These are phyloP conservation scores for Zizania palustris DNA, from an alignment of 202 grass and related monocot genomes.

Conservation along the genomic window DNA sequence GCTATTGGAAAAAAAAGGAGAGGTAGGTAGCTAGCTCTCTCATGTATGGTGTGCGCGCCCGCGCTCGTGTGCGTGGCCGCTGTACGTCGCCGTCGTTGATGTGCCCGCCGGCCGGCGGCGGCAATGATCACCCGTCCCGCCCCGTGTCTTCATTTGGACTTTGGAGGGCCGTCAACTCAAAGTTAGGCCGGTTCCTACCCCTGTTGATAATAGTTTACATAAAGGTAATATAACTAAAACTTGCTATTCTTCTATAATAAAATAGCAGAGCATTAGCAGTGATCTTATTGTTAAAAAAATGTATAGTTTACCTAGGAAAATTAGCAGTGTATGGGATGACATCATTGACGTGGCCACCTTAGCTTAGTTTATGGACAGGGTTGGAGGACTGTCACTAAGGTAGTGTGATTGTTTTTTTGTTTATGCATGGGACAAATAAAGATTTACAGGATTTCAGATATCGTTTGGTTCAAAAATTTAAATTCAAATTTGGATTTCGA, in stretches of 20 bases:
- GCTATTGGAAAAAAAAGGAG: neutral
- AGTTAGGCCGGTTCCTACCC: constrained; percentile 40
- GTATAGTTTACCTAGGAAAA: neutral
- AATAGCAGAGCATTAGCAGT: too few relatives aligned
- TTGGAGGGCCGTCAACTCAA: constrained; percentile 38
- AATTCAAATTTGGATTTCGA: too few relatives aligned
- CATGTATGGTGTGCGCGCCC: constrained; percentile 32
- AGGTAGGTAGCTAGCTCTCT: neutral
- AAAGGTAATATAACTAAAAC: too few relatives aligned
- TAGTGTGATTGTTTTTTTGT: neutral
- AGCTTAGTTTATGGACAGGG: neutral
- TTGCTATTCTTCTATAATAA: too few relatives aligned
- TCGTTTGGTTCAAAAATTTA: too few relatives aligned
- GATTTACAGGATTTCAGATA: too few relatives aligned
- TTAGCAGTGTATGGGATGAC: neutral
- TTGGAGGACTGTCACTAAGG: constrained; percentile 21
- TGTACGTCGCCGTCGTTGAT: constrained; percentile 33
- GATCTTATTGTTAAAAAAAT: too few relatives aligned
- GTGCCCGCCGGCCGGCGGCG: too few relatives aligned
- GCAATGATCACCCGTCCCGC: neutral
- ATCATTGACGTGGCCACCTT: constrained; percentile 1
- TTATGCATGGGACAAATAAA: neutral
- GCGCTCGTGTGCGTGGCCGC: neutral
- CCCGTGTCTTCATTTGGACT: constrained; percentile 32
- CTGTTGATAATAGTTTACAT: neutral